Conservation (phyloP, 1,284 basidiomycete species). For the Erythrobasidium hasegawianum region DNA sequence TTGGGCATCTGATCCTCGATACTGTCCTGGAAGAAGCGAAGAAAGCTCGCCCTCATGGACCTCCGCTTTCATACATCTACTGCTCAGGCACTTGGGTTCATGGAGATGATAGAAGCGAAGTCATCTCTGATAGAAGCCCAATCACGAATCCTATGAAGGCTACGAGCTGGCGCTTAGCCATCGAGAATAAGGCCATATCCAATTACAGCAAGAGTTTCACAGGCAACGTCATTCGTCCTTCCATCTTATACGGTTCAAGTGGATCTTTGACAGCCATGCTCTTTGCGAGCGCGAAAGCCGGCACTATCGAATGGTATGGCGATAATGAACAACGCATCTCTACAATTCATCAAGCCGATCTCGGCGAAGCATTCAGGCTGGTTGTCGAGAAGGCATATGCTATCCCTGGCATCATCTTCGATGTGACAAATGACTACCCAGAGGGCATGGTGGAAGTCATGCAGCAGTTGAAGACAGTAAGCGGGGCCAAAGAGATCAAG, state of each 20-base stretch:
- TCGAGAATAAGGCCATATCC: slow-evolving; percentile 45
- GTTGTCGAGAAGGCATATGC: slow-evolving; percentile 51
- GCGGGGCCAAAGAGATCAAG: slow-evolving; percentile 48
- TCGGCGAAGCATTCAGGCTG: slow-evolving; percentile 55
- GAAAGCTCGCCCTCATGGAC: slow-evolving; percentile 41
- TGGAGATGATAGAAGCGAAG: slow-evolving; percentile 48
- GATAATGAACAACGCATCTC: slow-evolving; percentile 52
- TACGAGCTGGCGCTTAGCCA: slow-evolving; percentile 44
- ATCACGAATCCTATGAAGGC: slow-evolving; percentile 30
- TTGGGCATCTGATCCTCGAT: slow-evolving; percentile 20
- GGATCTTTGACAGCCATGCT: slow-evolving; percentile 52
- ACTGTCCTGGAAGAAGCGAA: slow-evolving; percentile 23
- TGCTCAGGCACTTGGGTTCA: slow-evolving; percentile 55
- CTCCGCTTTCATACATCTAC: slow-evolving; percentile 57
- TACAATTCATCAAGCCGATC: slow-evolving; percentile 57
- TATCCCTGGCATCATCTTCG: slow-evolving; percentile 54
- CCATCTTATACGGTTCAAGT: slow-evolving; percentile 55
- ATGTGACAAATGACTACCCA: slow-evolving; percentile 53
- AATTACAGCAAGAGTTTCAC: slow-evolving; percentile 47
- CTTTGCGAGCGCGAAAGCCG: slow-evolving; percentile 51
- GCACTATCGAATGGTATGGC: slow-evolving; percentile 53
- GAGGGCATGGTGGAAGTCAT: slow-evolving; percentile 55
- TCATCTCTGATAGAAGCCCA: slow-evolving; percentile 28
- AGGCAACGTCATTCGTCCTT: slow-evolving; percentile 57
- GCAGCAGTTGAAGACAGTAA: slow-evolving; percentile 52